Evolutionary conservation across 345 rosid genomes (phyloP).

Genomic region (Orychophragmus violaceus): DNA sequence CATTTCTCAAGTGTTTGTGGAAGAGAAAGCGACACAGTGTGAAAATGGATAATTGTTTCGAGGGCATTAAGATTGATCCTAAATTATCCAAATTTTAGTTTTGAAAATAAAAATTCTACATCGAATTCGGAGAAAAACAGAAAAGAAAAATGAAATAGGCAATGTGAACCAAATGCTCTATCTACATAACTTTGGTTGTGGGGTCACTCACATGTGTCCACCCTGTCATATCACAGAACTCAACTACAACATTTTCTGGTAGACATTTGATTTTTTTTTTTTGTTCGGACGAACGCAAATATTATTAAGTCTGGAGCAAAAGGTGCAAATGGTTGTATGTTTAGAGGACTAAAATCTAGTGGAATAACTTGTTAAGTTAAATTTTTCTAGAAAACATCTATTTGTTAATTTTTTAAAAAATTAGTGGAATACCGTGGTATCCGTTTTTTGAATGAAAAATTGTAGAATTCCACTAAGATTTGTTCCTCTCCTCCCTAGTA

Average conservation of each 20-base stretch:
- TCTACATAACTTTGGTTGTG: slow-evolving; percentile 1
- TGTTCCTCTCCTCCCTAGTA: too few relatives aligned
- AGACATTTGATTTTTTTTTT: slow-evolving; percentile 1
- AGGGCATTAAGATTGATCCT: neutral
- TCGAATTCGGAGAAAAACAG: neutral
- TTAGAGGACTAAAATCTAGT: too few relatives aligned
- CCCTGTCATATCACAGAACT: slow-evolving; percentile 20
- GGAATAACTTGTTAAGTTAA: too few relatives aligned
- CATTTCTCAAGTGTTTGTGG: too few relatives aligned
- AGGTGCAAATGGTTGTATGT: too few relatives aligned
- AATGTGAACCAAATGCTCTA: slow-evolving; percentile 18
- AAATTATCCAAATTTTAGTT: neutral
- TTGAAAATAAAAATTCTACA: neutral
- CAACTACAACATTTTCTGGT: neutral
- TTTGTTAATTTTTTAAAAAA: too few relatives aligned
- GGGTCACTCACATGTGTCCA: slow-evolving; percentile 33
- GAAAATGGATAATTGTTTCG: neutral
- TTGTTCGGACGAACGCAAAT: too few relatives aligned
- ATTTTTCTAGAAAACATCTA: too few relatives aligned
- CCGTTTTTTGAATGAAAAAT: too few relatives aligned
- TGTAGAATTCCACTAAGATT: too few relatives aligned
- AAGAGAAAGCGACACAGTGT: neutral
- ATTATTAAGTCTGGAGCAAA: too few relatives aligned
- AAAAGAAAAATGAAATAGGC: neutral
- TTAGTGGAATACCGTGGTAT: too few relatives aligned